phyloP scores from a whole-genome alignment of 208 protist species.

The Phytomonas sp. region DNA sequence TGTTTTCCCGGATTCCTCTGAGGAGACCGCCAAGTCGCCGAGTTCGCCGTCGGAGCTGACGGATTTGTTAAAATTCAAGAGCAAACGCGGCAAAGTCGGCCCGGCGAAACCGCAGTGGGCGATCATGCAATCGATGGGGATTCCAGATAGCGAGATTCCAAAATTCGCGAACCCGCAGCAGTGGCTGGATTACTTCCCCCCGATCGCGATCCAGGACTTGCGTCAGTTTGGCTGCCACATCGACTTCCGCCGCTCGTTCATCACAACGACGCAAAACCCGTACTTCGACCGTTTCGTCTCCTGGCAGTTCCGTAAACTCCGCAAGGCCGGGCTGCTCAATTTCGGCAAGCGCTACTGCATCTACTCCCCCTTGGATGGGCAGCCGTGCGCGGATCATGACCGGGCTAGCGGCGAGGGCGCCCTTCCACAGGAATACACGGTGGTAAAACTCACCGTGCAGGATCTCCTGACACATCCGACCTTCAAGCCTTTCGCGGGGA shows the following conservation, averaged over 20 bases:
- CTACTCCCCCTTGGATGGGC: slow-evolving; percentile 97
- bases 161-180: slow-evolving; percentile 96
- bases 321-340: slow-evolving; percentile 82
- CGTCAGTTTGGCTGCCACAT: slow-evolving; percentile 90
- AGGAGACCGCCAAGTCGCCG: slow-evolving; percentile 28
- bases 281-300: slow-evolving; percentile 99
- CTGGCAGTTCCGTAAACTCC: slow-evolving; percentile 97
- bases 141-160: slow-evolving; percentile 95
- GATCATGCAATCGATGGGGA: slow-evolving; percentile 96
- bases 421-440: slow-evolving; percentile 96
- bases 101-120: slow-evolving; percentile 93
- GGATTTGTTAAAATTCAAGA: slow-evolving; percentile 50
- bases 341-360: slow-evolving; percentile 98
- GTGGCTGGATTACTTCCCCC: slow-evolving; percentile 99
- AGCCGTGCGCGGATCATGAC: slow-evolving; percentile 99
- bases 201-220: slow-evolving; percentile 93
- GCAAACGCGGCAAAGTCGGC: slow-evolving; percentile 89
- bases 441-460: slow-evolving; percentile 95
- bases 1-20: slow-evolving; percentile 40
- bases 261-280: slow-evolving; percentile 98
- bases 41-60: slow-evolving; percentile 7
- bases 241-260: slow-evolving; percentile 99
- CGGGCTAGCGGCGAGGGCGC: slow-evolving; percentile 96
- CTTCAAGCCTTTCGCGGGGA: slow-evolving; percentile 49
- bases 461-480: slow-evolving; percentile 62